A percentile compares a stretch with the other conserved stretches of the same genome.
Evolutionary conservation across 176 grass and related monocot species (phyloP).

Genomic region (Ensete glaucum): DNA sequence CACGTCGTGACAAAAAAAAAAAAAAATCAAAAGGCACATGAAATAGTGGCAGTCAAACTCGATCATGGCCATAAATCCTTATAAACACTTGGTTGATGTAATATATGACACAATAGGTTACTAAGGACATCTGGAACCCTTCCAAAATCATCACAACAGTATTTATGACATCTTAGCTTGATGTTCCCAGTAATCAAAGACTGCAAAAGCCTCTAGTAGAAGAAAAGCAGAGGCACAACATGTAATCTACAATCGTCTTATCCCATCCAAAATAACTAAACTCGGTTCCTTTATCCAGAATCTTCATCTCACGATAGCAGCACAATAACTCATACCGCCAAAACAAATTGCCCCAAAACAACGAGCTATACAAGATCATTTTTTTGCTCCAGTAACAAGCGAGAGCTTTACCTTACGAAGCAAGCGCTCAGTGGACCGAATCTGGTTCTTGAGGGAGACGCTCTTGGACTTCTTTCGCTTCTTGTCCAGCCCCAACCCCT

Average conservation of each 20-base stretch:
- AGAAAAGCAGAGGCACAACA: neutral
- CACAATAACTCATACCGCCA: neutral
- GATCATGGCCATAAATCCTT: no score
- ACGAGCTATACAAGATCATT: neutral
- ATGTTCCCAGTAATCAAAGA: no score
- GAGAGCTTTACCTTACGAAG: slow-evolving; percentile 74
- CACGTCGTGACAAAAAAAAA: no score
- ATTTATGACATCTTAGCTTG: no score
- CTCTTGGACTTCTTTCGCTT: slow-evolving; percentile 31
- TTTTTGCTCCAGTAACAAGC: neutral
- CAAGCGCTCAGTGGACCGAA: slow-evolving; percentile 78
- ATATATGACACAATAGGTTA: no score
- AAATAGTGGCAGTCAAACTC: no score
- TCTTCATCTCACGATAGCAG: neutral
- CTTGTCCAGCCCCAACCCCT: slow-evolving; percentile 43
- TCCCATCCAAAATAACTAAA: neutral
- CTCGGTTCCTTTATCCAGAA: neutral
- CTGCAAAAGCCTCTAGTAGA: neutral
- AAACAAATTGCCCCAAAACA: neutral
- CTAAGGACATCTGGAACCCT: no score
- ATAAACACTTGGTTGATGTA: no score
- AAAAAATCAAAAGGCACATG: no score
- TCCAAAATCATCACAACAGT: no score
- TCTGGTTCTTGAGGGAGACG: slow-evolving; percentile 80
- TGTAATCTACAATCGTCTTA: neutral